Base-by-base conservation (phyloP, 305 asterid species). In the Fraxinus angustifolia region DNA sequence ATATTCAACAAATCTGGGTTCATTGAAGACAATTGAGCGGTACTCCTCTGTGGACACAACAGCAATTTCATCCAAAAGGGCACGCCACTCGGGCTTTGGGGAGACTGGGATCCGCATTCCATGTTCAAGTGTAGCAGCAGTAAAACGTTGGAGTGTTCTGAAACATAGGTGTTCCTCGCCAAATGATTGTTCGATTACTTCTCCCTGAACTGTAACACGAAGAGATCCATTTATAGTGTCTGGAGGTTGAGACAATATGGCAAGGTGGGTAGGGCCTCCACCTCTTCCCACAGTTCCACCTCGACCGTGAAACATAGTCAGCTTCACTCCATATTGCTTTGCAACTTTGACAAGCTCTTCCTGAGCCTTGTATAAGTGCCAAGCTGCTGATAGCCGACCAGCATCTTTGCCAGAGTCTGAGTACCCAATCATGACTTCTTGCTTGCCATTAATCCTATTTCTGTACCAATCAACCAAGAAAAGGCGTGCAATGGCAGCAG, bases 231-330 rank as follows among this genome's bases (percentile, higher is more conserved):
- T 86, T 56, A 93, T 84, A 0, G 94, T 88, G 2, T 93, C 97
- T 1, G 96, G 96, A 1, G 97, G 96, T 73, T 93, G 97, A 80
- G 97, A 93, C 81, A 93, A 78, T 67, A 93, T 91, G 70, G 97
- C 97, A 11, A 93, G 91, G 82, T 93, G 97, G 70, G 93, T 90
- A 3, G 97, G 97, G 19, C 97, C 97, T 1, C 97, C 97, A 45
- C 97, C 97, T 88, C 97, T 77, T 50, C 97, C 97, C 2, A 93
- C 97, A 0, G 97, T 93, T 38, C 97, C 97, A 30, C 97, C 97
- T 70, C 97, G 86, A 14, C 97, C 97, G 6, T 93, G 97, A 80
- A 93, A 93, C 97, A 93, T 93, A 0, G 94, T 93, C 58, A 93
- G 86, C 83, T 93, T 91, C 80, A 93, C 92, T 0, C 94, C 96